phyloP scores from a whole-genome alignment of 2,329 filamentous ascomycete genomes.

The Trichoderma citrinoviride region DNA sequence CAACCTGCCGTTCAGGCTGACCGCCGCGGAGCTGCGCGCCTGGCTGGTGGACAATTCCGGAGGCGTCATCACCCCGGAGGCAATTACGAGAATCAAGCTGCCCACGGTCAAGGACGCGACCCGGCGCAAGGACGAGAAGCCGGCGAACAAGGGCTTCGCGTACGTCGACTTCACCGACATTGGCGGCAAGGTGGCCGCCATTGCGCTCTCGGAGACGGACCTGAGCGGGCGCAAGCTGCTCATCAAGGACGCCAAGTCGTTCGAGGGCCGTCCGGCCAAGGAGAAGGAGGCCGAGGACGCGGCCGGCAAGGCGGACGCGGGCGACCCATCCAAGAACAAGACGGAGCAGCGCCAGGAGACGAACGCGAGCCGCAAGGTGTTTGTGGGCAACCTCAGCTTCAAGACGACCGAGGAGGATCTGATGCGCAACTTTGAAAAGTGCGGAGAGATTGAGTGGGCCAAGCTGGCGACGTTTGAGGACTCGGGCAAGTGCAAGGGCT shows the following conservation, averaged over 20 bases:
- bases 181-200: slow-evolving; percentile 68
- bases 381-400: slow-evolving; percentile 87
- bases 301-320: slow-evolving; percentile 31
- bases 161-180: slow-evolving; percentile 86
- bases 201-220: slow-evolving; percentile 82
- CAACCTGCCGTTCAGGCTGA: slow-evolving; percentile 83
- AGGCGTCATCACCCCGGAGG: slow-evolving; percentile 61
- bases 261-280: slow-evolving; percentile 82
- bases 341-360: slow-evolving; percentile 40
- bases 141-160: slow-evolving; percentile 85
- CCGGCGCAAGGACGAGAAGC: slow-evolving; percentile 35
- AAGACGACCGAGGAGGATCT: slow-evolving; percentile 78
- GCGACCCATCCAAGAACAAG: slow-evolving; percentile 31
- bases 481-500: slow-evolving; percentile 96
- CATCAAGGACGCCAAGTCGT: slow-evolving; percentile 90
- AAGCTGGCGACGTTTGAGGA: slow-evolving; percentile 96
- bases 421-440: slow-evolving; percentile 76
- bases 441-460: slow-evolving; percentile 76
- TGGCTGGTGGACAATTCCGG: slow-evolving; percentile 76
- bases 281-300: slow-evolving; percentile 39
- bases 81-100: slow-evolving; percentile 82
- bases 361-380: slow-evolving; percentile 76
- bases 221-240: slow-evolving; percentile 74
- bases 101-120: slow-evolving; percentile 58
- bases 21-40: slow-evolving; percentile 67